Conservation (phyloP, 2,329 filamentous ascomycete genomes). For the Fusarium anguioides region DNA sequence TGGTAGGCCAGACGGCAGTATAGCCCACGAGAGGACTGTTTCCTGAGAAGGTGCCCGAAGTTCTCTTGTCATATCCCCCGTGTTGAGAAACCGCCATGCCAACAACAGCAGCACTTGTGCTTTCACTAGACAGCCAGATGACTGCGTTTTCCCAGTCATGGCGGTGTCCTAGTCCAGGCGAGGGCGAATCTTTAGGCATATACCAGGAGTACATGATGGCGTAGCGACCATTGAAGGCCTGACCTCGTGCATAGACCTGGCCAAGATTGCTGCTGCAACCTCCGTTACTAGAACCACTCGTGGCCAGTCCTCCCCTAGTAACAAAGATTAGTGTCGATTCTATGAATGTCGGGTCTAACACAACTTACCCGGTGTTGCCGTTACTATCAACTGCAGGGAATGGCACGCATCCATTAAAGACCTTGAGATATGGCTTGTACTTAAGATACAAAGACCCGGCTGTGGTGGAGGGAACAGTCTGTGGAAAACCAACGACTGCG, state of each 20-base stretch:
- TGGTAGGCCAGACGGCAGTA: slow-evolving; percentile 45
- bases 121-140: slow-evolving; percentile 44
- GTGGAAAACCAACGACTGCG: slow-evolving; percentile 48
- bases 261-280: slow-evolving; percentile 51
- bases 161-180: slow-evolving; percentile 45
- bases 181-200: slow-evolving; percentile 57
- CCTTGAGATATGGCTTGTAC: slow-evolving; percentile 53
- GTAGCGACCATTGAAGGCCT: slow-evolving; percentile 48
- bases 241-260: slow-evolving; percentile 54
- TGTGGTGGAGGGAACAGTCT: slow-evolving; percentile 47
- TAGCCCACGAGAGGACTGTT: slow-evolving; percentile 50
- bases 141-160: slow-evolving; percentile 46
- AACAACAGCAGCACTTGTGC: slow-evolving; percentile 43
- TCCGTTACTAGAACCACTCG: slow-evolving; percentile 46
- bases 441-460: slow-evolving; percentile 48
- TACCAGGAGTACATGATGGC: slow-evolving; percentile 60
- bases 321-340: background rate
- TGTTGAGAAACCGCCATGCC: slow-evolving; percentile 54
- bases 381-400: slow-evolving; percentile 69
- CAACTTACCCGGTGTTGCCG: slow-evolving; percentile 60
- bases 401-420: slow-evolving; percentile 70
- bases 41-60: slow-evolving; percentile 41
- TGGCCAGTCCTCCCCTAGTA: slow-evolving; percentile 49
- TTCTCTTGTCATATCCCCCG: slow-evolving; percentile 48
- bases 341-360: background rate